Evolutionary conservation across 192 early-diverging fungal species (phyloP).

Genomic region (Coemansia sp.): DNA sequence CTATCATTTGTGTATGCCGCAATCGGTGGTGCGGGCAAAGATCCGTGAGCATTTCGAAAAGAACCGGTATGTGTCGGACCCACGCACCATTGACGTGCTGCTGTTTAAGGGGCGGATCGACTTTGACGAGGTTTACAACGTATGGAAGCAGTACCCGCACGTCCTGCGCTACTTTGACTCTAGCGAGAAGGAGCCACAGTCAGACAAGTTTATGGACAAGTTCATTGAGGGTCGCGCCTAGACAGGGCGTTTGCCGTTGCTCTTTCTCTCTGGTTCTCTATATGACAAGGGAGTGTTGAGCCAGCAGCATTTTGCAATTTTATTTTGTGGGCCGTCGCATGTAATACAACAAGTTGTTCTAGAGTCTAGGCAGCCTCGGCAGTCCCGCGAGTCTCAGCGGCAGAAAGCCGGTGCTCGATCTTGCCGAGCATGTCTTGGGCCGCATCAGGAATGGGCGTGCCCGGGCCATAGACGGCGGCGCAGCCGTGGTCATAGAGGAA

Average conservation of each 20-base stretch:
- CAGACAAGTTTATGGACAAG: slow-evolving; percentile 69
- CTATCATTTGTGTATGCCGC: slow-evolving; percentile 70
- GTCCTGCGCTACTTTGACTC: slow-evolving; percentile 82
- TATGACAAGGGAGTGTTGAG: no score
- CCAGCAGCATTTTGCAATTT: no score
- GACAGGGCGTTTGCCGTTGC: neutral
- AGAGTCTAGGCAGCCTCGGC: neutral
- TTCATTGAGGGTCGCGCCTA: slow-evolving; percentile 63
- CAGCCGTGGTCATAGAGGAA: slow-evolving; percentile 76
- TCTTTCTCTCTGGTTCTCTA: no score
- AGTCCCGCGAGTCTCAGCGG: neutral
- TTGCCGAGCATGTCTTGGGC: slow-evolving; percentile 74
- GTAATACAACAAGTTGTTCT: slow-evolving; percentile 8
- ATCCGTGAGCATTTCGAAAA: slow-evolving; percentile 88
- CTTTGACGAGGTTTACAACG: slow-evolving; percentile 83
- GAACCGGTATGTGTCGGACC: slow-evolving; percentile 70
- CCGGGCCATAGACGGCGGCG: slow-evolving; percentile 79
- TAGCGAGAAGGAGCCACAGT: slow-evolving; percentile 62
- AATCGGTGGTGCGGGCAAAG: slow-evolving; percentile 66
- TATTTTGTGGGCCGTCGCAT: neutral
- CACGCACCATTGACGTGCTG: slow-evolving; percentile 73
- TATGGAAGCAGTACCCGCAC: slow-evolving; percentile 89
- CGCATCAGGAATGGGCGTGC: slow-evolving; percentile 78
- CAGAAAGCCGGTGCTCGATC: slow-evolving; percentile 49
- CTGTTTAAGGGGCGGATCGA: slow-evolving; percentile 84